These are phyloP conservation scores for Colletotrichum tanaceti DNA, from an alignment of 2,329 filamentous ascomycete species.

Conservation along the genomic window DNA sequence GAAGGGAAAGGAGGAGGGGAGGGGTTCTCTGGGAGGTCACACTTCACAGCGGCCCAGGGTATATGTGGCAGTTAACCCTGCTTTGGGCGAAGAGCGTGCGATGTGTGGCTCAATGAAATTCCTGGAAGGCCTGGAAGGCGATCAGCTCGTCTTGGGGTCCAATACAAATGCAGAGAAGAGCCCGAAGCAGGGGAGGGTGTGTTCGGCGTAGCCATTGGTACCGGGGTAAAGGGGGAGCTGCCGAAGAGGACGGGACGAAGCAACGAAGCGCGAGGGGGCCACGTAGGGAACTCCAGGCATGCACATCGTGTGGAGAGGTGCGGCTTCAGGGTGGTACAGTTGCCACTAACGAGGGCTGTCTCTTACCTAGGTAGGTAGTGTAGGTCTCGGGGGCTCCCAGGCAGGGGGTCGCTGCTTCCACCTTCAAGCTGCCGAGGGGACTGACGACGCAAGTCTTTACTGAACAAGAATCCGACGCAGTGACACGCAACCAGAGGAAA, in stretches of 20 bases:
- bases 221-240: slow-evolving; percentile 34
- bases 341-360: slow-evolving; percentile 35
- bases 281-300: slow-evolving; percentile 32
- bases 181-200: slow-evolving; percentile 40
- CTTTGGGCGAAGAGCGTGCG: slow-evolving; percentile 24
- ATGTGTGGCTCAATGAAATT: slow-evolving; percentile 39
- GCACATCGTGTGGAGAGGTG: slow-evolving; percentile 39
- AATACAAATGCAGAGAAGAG: slow-evolving; percentile 41
- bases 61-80: slow-evolving; percentile 40
- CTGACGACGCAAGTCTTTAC: slow-evolving; percentile 3
- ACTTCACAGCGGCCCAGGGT: slow-evolving; percentile 35
- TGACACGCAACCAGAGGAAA: not conserved
- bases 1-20: slow-evolving; percentile 13
- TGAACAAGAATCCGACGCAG: not conserved
- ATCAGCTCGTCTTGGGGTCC: slow-evolving; percentile 39
- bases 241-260: slow-evolving; percentile 38
- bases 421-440: slow-evolving; percentile 1
- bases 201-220: slow-evolving; percentile 28
- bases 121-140: slow-evolving; percentile 38
- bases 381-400: slow-evolving; percentile 14
- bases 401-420: slow-evolving; percentile 7
- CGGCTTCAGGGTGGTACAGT: slow-evolving; percentile 31
- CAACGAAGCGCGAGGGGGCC: slow-evolving; percentile 35
- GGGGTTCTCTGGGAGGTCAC: slow-evolving; percentile 32
- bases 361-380: slow-evolving; percentile 41